Base-by-base conservation (phyloP, 2,329 filamentous ascomycete species). In the Xylariales sp. region DNA sequence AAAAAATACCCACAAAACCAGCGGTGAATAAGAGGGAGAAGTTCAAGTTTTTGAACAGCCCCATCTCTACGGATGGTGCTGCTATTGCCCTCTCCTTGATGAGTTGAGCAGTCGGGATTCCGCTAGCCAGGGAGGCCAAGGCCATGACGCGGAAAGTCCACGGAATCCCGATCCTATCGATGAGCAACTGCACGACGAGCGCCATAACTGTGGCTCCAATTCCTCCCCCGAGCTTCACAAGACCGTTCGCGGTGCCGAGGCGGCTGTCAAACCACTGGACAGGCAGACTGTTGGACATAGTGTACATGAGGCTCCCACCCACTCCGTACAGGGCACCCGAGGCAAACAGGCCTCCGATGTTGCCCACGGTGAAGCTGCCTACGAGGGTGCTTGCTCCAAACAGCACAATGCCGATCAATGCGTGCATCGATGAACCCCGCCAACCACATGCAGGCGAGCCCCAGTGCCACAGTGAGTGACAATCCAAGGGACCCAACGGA, bases 401-500 rank as follows among this genome's bases (percentile, higher is more conserved):
- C n/a, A n/a, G n/a, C n/a, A n/a, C n/a, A n/a, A n/a, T n/a, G n/a
- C n/a, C n/a, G n/a, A n/a, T n/a, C 29, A 11, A 18, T 31, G 3
- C 15, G n/a, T 15, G 29, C 29, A 18, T 18, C 29, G 16, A 31
- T 10, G 29, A 31, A 10, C 5, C 16, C 16, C 29, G 20, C 16
- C 16, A 31, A 18, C 10, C 29, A 18, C 29, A 31, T 18, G 13
- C 29, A 14, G 2, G 20, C 5, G 3, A 31, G 15, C 1, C 25
- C 42, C 48, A 45, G 50, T 50, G 16, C 53, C 48, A 12, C 17
- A 7, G 4, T 45, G 6, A 6, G 37, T 41, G 17, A 46, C 42
- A 29, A 47, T 47, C 29, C 38, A 6, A 18, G 33, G 34, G 2
- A 49, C 46, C n/a, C 53, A 34, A 7, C 29, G 15, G 12, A 21